Evolutionary conservation across 2,329 filamentous ascomycete genomes (phyloP), one percentile per base, ranked within the genome.

Genomic region (Calonectria pseudoturangicola): DNA sequence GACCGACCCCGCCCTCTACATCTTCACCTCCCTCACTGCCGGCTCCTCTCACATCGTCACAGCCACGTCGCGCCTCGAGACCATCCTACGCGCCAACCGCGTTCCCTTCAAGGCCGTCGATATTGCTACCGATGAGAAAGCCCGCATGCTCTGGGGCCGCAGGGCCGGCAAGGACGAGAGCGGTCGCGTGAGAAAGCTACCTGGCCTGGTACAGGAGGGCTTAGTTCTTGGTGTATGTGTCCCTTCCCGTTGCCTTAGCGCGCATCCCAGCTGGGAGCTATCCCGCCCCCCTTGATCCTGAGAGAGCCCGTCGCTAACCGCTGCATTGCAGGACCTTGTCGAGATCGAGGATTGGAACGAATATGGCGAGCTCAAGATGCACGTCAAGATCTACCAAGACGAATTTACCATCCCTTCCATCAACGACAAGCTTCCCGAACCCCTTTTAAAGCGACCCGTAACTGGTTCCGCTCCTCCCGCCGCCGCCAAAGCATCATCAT

Each of bases 331-430:
- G 96, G 97, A 98, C 83, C 89, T 98, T 63, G 93, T 96, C 75
- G 93, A 98, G 84, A 92, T 98, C 75, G 97, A 99, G 85, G 97
- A 99, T 83, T 98, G 96, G 97, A 99, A 99, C 87, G 97, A 99
- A 84, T 98, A 97, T 85, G 95, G 95, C 85, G 96, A 98, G 86
- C 90, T 99, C 74, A 95, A 95, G 84, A 92, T 96, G 85, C 93
- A 96, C 79, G 92, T 98, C 79, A 92, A 89, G 73, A 90, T 93
- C 77, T 91, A 89, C 85, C 90, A 90, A 82, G 90, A 92, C 85
- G 90, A 92, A 77, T 87, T 86, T 79, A 91, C 90, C 62, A 90
- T 91, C 77, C 88, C 89, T 41, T 82, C 87, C 82, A 88, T 90
- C 85, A 82, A 87, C 85, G 83, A 89, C 77, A 87, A 88, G 66